Base-by-base conservation (phyloP, 2,329 filamentous ascomycete genomes). In the Trichoderma gracile region DNA sequence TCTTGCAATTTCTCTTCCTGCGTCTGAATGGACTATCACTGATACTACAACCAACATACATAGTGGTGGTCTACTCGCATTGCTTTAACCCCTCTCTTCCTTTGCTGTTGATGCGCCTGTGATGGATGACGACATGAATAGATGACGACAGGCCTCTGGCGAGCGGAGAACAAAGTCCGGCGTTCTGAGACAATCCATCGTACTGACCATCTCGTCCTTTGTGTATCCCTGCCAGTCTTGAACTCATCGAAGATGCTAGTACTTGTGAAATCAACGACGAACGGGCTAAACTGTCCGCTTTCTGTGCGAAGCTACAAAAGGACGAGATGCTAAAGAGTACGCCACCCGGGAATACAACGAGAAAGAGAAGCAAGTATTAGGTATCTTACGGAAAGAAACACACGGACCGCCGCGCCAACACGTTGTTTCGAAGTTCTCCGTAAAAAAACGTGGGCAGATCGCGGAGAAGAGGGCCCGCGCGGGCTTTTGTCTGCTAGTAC, bases 141-240 rank as follows among this genome's bases (percentile, higher is more conserved):
- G 30, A 30, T 30, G 30, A 30, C 30, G 30, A 30, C 30, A 30
- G 9, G 33, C 1, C 33, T 3, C 14, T 5, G 12, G 33, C 47
- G 40, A 33, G 58, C 58, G 58, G 58, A 45, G 58, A 60, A 53
- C 17, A 40, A 45, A 17, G 58, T 52, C 47, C 58, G 58, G 58
- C 15, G 49, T 61, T 61, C 33, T 14, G 8, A 30, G 27, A 30
- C 27, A 30, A n/a, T 30, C 27, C 46, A n/a, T n/a, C n/a, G n/a
- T n/a, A 30, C 40, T 58, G 15, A 27, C 30, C 8, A 10, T 33
- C n/a, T 3, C 8, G 30, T 33, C 30, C 30, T 33, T 10, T 10
- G 6, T 33, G 30, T 9, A 33, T 33, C 30, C 8, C 30, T 33
- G 9, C 30, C 30, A 2, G n/a, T n/a, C n/a, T n/a, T n/a, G n/a